Evolutionary conservation across 495 filamentous ascomycete species (phyloP).

Genomic region (Penicillium roqueforti): DNA sequence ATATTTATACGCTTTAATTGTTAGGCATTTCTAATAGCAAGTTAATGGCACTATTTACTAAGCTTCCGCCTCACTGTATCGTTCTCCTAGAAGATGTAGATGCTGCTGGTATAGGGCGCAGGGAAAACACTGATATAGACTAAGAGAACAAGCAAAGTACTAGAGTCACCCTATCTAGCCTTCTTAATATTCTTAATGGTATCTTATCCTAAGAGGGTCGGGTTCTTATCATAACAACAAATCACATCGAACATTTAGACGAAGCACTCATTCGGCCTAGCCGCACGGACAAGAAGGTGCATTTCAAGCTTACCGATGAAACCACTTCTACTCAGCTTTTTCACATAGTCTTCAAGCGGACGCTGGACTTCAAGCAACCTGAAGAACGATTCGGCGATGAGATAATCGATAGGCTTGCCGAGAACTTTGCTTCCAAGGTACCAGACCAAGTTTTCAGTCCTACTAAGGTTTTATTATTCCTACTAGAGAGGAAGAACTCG

Average conservation of each 20-base stretch:
- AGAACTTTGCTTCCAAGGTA: conserved; percentile 13
- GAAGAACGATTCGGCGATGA: conserved; percentile 5
- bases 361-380: conserved; percentile 4
- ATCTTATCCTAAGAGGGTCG: conserved; percentile 61
- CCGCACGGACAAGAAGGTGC: conserved; percentile 49
- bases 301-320: conserved; percentile 15
- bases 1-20: conserved; percentile 53
- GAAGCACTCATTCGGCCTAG: conserved; percentile 63
- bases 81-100: conserved; percentile 68
- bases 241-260: conserved; percentile 61
- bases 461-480: conserved; percentile 17
- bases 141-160: conserved; percentile 29
- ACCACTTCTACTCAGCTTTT: conserved; percentile 16
- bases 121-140: conserved; percentile 6
- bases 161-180: conserved; percentile 44
- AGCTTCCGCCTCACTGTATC: conserved; percentile 56
- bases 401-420: conserved; percentile 8
- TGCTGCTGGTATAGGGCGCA: conserved; percentile 42
- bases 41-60: conserved; percentile 46
- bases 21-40: conserved; percentile 28
- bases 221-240: conserved; percentile 70
- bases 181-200: conserved; percentile 68
- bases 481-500: conserved; percentile 14
- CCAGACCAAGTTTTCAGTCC: conserved; percentile 19
- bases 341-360: conserved; percentile 12